Percentiles rank a stretch among this genome's conserved stretches.
Evolutionary conservation across 768 basidiomycete species (phyloP).

Genomic region (Lactarius deliciosus): DNA sequence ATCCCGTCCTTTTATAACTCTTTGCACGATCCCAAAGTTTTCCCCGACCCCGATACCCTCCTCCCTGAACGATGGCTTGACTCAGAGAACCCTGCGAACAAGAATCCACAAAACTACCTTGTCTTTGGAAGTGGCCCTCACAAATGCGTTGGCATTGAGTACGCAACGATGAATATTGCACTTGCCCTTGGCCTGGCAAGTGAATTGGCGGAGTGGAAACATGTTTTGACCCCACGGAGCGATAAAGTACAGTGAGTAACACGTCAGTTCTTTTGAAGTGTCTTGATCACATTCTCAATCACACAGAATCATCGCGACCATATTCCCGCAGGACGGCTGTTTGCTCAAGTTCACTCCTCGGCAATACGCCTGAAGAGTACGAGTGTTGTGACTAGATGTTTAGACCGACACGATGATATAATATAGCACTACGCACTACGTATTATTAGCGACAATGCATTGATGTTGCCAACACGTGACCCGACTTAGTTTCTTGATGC

Average conservation of each 20-base stretch:
- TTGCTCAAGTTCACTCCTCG: constrained; percentile 74
- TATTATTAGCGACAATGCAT: neutral
- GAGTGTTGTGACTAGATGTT: neutral
- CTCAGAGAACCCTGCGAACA: constrained; percentile 68
- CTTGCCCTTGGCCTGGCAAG: constrained; percentile 83
- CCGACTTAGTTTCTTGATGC: constrained; percentile 3
- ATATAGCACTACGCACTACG: constrained; percentile 12
- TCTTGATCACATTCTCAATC: neutral
- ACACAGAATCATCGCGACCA: constrained; percentile 84
- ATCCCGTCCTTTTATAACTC: constrained; percentile 94
- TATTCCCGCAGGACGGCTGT: constrained; percentile 95
- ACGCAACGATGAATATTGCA: constrained; percentile 88
- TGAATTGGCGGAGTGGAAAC: constrained; percentile 81
- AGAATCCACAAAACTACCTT: constrained; percentile 91
- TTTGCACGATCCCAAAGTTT: constrained; percentile 84
- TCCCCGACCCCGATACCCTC: constrained; percentile 82
- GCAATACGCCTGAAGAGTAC: constrained; percentile 1
- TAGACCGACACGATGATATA: neutral
- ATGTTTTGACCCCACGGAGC: constrained; percentile 75
- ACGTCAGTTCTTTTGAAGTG: neutral
- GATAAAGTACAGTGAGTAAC: constrained; percentile 75
- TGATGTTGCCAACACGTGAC: neutral
- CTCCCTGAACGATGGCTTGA: constrained; percentile 93
- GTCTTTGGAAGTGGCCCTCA: constrained; percentile 95
- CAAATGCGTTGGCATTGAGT: constrained; percentile 89